Evolutionary conservation across 2,329 filamentous ascomycete genomes (phyloP).

Genomic region (Neopestalotiopsis sp.): DNA sequence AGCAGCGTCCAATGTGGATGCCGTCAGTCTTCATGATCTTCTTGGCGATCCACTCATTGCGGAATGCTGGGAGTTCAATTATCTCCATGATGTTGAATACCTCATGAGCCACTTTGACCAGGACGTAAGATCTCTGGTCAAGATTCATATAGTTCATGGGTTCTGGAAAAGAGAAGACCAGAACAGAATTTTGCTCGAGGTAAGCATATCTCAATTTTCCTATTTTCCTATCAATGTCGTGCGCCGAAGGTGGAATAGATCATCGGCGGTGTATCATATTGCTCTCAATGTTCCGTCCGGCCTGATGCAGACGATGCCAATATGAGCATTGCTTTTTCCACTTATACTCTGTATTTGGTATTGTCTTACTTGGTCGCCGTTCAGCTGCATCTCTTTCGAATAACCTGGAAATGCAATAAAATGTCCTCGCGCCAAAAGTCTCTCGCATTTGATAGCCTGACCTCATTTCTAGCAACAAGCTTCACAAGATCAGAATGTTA

Average conservation of each 20-base stretch:
- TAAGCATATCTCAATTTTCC: slow-evolving; percentile 38
- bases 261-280: background rate
- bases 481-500: slow-evolving; percentile 67
- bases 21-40: slow-evolving; percentile 70
- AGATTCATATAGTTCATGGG: slow-evolving; percentile 64
- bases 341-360: too few species aligned
- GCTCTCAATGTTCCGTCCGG: too few species aligned
- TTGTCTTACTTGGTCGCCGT: too few species aligned
- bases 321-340: too few species aligned
- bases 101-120: slow-evolving; percentile 59
- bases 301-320: too few species aligned
- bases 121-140: slow-evolving; percentile 53
- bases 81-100: slow-evolving; percentile 64
- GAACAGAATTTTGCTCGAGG: slow-evolving; percentile 62
- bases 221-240: too few species aligned
- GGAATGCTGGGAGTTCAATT: slow-evolving; percentile 76
- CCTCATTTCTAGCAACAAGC: slow-evolving; percentile 60
- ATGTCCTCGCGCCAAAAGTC: background rate
- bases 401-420: too few species aligned
- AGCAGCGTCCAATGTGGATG: slow-evolving; percentile 64
- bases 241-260: too few species aligned
- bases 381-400: too few species aligned
- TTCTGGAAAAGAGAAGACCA: slow-evolving; percentile 72
- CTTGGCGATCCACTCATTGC: slow-evolving; percentile 77
- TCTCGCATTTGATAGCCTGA: slow-evolving; percentile 21